Conservation (phyloP, 495 filamentous ascomycete genomes). For the Opeltia flavorubescens region DNA sequence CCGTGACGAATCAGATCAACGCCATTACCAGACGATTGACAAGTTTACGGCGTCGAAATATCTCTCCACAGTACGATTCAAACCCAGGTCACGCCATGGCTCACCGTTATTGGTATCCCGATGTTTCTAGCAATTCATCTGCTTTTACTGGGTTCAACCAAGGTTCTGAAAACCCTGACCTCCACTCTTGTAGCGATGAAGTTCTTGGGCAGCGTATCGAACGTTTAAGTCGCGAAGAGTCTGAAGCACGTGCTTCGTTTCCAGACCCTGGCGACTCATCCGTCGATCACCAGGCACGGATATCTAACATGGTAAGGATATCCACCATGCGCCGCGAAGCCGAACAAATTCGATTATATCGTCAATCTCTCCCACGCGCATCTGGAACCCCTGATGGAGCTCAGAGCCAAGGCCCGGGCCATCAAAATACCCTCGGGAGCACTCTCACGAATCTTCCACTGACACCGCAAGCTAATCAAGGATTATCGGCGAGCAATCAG, state of each 20-base stretch:
- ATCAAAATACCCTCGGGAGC: background rate
- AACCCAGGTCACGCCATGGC: background rate
- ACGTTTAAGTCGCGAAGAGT: conserved; percentile 11
- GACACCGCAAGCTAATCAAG: no score
- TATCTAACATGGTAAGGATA: no score
- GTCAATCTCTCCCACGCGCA: background rate
- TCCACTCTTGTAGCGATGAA: no score
- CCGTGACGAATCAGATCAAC: background rate
- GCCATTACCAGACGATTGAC: background rate
- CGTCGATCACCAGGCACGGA: no score
- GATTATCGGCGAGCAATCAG: no score
- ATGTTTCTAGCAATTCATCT: no score
- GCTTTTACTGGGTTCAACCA: no score
- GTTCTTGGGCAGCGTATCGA: conserved; percentile 11
- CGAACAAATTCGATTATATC: background rate
- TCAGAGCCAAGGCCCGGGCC: background rate
- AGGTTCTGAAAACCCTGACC: no score
- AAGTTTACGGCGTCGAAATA: background rate
- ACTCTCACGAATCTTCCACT: background rate
- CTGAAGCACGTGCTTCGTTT: no score
- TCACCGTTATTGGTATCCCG: no score
- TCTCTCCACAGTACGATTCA: background rate
- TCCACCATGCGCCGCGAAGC: background rate
- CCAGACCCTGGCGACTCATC: no score
- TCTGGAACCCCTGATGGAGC: background rate